Percentiles rank a stretch among this genome's conserved stretches.
Evolutionary conservation across 495 filamentous ascomycete species (phyloP).

Genomic region (Immersiella caudata): DNA sequence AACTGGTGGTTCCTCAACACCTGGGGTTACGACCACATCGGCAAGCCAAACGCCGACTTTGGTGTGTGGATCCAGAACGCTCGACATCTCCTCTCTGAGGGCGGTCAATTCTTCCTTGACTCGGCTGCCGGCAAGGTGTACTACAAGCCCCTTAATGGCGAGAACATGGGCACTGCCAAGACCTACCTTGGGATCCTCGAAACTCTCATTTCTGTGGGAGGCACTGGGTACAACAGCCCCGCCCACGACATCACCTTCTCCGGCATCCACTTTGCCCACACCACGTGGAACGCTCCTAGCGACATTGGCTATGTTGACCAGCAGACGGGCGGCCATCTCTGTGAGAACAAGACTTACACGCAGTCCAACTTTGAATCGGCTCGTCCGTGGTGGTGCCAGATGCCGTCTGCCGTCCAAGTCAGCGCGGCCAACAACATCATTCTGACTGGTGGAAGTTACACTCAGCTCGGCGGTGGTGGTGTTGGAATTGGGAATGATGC

Average conservation of each 20-base stretch:
- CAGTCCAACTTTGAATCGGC: constrained; percentile 15
- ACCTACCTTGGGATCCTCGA: constrained; percentile 16
- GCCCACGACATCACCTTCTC: constrained; percentile 16
- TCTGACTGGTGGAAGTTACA: constrained; percentile 10
- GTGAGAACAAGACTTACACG: constrained; percentile 19
- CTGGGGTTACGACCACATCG: constrained; percentile 17
- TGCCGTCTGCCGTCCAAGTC: constrained; percentile 15
- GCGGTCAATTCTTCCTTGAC: constrained; percentile 19
- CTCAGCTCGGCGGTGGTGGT: constrained; percentile 16
- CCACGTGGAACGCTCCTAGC: constrained; percentile 5
- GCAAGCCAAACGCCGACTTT: constrained; percentile 20
- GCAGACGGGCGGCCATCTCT: constrained; percentile 17
- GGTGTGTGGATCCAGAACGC: constrained; percentile 23
- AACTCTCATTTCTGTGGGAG: constrained; percentile 10
- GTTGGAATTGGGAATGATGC: constrained; percentile 21
- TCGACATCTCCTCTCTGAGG: constrained; percentile 6
- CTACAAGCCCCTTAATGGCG: constrained; percentile 19
- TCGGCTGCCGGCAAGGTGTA: constrained; percentile 17
- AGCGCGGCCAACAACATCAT: constrained; percentile 17
- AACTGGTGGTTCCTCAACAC: constrained; percentile 16
- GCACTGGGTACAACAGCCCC: constrained; percentile 5
- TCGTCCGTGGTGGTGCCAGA: constrained; percentile 18
- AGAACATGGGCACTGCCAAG: constrained; percentile 21
- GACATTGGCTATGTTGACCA: constrained; percentile 17
- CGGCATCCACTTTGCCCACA: constrained; percentile 18